Evolutionary conservation across 495 filamentous ascomycete genomes (phyloP).

Genomic region (Penicillium ucsense): DNA sequence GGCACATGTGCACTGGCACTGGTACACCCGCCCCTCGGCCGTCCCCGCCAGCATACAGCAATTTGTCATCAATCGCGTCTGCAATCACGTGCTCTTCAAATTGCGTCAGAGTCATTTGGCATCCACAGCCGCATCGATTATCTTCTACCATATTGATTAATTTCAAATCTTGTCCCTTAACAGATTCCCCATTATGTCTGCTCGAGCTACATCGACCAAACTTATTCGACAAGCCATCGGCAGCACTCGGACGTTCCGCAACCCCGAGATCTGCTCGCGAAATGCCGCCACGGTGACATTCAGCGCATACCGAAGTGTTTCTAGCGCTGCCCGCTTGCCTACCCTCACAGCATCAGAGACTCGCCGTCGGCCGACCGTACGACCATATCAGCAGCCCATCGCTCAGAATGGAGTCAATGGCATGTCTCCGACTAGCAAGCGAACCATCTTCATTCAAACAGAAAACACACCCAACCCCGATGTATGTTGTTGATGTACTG

Average conservation of each 20-base stretch:
- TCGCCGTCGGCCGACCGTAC: conserved; percentile 37
- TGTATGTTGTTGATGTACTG: conserved; percentile 33
- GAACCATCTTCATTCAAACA: conserved; percentile 96
- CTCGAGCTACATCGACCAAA: conserved; percentile 23
- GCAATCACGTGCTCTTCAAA: conserved; percentile 21
- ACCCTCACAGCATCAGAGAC: conserved; percentile 41
- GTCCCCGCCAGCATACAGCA: conserved; percentile 4
- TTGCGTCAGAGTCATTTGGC: conserved; percentile 38
- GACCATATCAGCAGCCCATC: conserved; percentile 35
- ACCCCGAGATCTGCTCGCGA: conserved; percentile 18
- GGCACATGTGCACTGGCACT: conserved; percentile 9
- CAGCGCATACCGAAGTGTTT: conserved; percentile 23
- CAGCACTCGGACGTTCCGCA: conserved; percentile 18
- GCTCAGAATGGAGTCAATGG: conserved; percentile 23
- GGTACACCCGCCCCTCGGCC: conserved; percentile 17
- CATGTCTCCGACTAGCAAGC: conserved; percentile 34
- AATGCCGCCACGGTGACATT: conserved; percentile 21
- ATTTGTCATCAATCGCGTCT: conserved; percentile 26
- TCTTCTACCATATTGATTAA: not conserved
- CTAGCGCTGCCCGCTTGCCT: conserved; percentile 33
- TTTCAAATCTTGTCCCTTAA: not conserved
- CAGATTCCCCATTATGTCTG: conserved; percentile 18
- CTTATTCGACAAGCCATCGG: conserved; percentile 27
- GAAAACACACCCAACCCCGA: conserved; percentile 86
- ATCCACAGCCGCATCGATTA: too few species aligned